Evolutionary conservation across 176 grass and related monocot genomes (phyloP), one percentile per base, ranked within the genome.

Genomic region (Pharus latifolius): DNA sequence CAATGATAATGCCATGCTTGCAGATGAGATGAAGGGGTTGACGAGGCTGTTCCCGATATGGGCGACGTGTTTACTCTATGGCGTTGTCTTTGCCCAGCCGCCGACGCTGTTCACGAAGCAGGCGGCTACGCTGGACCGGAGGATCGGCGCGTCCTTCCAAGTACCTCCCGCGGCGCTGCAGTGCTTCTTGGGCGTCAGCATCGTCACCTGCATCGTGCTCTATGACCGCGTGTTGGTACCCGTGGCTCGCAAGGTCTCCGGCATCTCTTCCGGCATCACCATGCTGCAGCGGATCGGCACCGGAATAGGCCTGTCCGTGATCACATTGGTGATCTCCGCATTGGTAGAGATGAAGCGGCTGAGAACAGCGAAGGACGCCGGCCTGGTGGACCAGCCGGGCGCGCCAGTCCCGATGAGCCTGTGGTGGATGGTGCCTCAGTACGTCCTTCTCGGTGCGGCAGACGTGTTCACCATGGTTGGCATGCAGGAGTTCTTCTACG

Each of bases 401-500:
- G 51, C 44, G 0, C 29, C 24, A 27, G 65, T 85, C 0, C 78
- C 87, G 3, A 90, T 90, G 87, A 90, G 82, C 56, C 11, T 90
- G 33, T 90, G 87, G 82, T 90, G 87, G 87, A 38, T 90, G 49
- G 50, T 85, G 56, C 87, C 87, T 24, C 87, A 90, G 69, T 82
- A 82, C 41, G 7, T 82, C 24, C 63, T 90, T 17, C 40, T 74
- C 0, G 82, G 87, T 37, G 51, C 80, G 3, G 63, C 74, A 29
- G 77, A 85, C 4, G 74, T 49, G 61, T 85, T 90, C 74, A 14
- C 50, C 1, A 27, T 85, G 50, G 74, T 90, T 6, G 87, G 87
- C 5, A 69, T 90, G 73, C 87, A 90, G 56, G 82, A 90, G 67
- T 89, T 85, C 73, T 89, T 89, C 81, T 84, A 89, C 25, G 87